Evolutionary conservation across 2,329 filamentous ascomycete species (phyloP).

Genomic region (Colletotrichum gigasporum): DNA sequence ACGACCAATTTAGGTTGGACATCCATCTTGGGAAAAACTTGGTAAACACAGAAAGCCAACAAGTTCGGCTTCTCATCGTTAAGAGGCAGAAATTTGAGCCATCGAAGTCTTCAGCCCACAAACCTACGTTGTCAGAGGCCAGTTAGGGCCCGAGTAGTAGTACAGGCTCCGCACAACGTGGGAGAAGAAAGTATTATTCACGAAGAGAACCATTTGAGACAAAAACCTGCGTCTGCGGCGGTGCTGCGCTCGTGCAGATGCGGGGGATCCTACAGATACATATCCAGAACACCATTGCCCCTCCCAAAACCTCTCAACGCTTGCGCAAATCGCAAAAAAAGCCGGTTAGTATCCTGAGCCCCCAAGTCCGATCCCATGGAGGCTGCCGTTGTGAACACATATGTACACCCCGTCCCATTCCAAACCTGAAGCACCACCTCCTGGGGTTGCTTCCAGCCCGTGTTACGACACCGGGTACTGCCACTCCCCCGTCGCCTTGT

Average conservation of each 20-base stretch:
- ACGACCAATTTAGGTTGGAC: too few species aligned
- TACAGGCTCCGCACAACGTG: not conserved
- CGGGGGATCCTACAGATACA: slow-evolving; percentile 29
- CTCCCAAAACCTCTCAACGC: not conserved
- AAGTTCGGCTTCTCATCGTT: too few species aligned
- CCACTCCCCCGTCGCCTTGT: slow-evolving; percentile 32
- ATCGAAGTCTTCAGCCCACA: too few species aligned
- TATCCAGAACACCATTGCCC: slow-evolving; percentile 33
- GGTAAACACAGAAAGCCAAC: too few species aligned
- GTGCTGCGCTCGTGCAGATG: slow-evolving; percentile 16
- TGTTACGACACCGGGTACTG: slow-evolving; percentile 31
- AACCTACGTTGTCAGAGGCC: too few species aligned
- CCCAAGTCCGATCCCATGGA: not conserved
- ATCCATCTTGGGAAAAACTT: too few species aligned
- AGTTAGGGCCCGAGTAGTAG: too few species aligned
- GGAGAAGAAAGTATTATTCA: slow-evolving; percentile 19
- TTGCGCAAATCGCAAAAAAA: slow-evolving; percentile 10
- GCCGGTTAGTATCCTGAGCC: slow-evolving; percentile 9
- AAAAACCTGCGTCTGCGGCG: slow-evolving; percentile 19
- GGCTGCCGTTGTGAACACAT: not conserved
- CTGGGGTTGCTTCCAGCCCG: not conserved
- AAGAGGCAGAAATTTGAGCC: too few species aligned
- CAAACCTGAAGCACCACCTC: not conserved
- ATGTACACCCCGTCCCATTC: not conserved
- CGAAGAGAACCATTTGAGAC: slow-evolving; percentile 7